Percentiles rank a stretch among this genome's conserved stretches.
phyloP scores from a whole-genome alignment of 1,139 yeast genomes.

The Blastobotrys proliferans region DNA sequence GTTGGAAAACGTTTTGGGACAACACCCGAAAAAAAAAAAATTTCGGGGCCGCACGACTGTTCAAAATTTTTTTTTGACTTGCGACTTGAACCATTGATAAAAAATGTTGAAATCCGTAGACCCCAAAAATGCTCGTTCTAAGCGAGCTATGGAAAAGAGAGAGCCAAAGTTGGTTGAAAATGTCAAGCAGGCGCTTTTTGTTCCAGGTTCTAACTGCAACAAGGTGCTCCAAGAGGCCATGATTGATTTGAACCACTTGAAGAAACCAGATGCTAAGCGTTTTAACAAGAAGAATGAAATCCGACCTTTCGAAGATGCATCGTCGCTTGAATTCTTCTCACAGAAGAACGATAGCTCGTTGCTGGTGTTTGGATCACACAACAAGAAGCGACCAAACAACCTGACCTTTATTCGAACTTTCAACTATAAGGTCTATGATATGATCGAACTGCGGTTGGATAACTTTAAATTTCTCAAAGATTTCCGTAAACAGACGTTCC shows the following conservation, averaged over 20 bases:
- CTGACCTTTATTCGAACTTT: constrained; percentile 85
- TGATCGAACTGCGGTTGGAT: constrained; percentile 82
- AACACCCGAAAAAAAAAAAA: neutral
- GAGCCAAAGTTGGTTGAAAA: constrained; percentile 90
- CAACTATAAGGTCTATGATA: constrained; percentile 84
- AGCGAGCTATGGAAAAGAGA: constrained; percentile 85
- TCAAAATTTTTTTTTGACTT: constrained; percentile 6
- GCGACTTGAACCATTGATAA: neutral
- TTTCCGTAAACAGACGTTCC: constrained; percentile 70
- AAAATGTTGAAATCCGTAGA: constrained; percentile 36
- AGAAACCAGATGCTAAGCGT: constrained; percentile 87
- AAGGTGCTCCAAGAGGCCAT: constrained; percentile 81
- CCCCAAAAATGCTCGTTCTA: constrained; percentile 94
- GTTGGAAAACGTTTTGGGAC: neutral
- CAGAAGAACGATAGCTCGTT: constrained; percentile 92
- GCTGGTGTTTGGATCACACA: constrained; percentile 74
- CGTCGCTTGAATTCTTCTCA: constrained; percentile 81
- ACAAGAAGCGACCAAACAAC: constrained; percentile 91
- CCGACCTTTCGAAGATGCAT: constrained; percentile 90
- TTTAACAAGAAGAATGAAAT: constrained; percentile 85
- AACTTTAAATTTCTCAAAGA: constrained; percentile 70
- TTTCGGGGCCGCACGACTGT: constrained; percentile 1
- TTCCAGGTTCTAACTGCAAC: constrained; percentile 83
- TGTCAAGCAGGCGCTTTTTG: constrained; percentile 82
- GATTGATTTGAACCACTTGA: constrained; percentile 84